Evolutionary conservation across 139 green algal species (phyloP).

Genomic region (Desmodesmus armatus): DNA sequence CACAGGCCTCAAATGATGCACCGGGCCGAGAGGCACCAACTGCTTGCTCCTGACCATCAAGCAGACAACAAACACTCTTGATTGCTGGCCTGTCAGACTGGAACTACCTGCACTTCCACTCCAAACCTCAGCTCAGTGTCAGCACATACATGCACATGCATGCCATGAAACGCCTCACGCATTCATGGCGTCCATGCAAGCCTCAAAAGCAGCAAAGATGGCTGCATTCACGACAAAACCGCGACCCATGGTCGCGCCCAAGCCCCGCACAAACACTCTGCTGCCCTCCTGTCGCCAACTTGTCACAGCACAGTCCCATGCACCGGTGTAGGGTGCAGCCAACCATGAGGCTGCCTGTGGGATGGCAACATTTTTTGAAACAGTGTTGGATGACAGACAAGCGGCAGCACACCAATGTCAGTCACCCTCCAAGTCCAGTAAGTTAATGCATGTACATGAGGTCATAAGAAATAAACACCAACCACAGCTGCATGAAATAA

Average conservation of each 20-base stretch:
- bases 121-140: background rate
- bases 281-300: conserved; percentile 57
- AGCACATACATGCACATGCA: background rate
- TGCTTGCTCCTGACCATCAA: background rate
- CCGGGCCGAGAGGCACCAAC: too few species aligned
- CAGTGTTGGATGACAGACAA: background rate
- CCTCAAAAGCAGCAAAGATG: conserved; percentile 66
- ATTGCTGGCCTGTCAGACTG: too few species aligned
- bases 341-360: background rate
- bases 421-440: too few species aligned
- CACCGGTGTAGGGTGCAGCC: background rate
- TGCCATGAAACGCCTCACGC: background rate
- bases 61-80: too few species aligned
- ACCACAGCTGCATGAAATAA: too few species aligned
- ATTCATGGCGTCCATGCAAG: conserved; percentile 3
- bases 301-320: conserved; percentile 52
- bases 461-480: too few species aligned
- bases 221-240: conserved; percentile 68
- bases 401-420: too few species aligned
- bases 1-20: too few species aligned
- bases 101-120: background rate
- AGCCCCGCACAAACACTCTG: conserved; percentile 59
- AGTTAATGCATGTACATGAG: too few species aligned
- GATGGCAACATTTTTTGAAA: background rate
- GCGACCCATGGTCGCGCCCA: conserved; percentile 66